Evolutionary conservation across 345 rosid genomes (phyloP).

Genomic region (Geranium rotundifolium): DNA sequence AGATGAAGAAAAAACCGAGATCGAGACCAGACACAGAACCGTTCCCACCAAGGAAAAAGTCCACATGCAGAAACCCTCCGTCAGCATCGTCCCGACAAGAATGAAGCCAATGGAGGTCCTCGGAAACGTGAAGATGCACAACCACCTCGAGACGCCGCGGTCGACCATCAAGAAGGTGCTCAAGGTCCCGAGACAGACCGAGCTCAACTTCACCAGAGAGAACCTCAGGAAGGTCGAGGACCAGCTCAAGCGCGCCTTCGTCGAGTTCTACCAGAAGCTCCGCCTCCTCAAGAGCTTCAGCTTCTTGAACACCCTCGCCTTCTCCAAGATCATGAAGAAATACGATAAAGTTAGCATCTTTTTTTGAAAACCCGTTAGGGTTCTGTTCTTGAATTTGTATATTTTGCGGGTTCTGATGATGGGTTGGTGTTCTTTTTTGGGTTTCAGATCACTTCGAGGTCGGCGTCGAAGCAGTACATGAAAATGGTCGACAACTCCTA

Average conservation of each 20-base stretch:
- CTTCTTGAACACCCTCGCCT: conserved; percentile 60
- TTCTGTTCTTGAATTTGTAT: too few relatives aligned
- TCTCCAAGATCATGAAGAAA: conserved; percentile 56
- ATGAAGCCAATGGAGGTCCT: conserved; percentile 29
- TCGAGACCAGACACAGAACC: conserved; percentile 18
- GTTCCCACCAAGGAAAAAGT: conserved; percentile 17
- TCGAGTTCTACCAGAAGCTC: conserved; percentile 53
- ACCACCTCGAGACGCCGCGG: conserved; percentile 30
- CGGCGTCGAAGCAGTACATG: conserved; percentile 52
- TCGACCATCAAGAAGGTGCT: conserved; percentile 27
- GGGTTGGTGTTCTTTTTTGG: too few relatives aligned
- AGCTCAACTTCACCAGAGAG: conserved; percentile 22
- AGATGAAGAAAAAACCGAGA: conserved; percentile 1
- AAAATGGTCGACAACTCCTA: conserved; percentile 54
- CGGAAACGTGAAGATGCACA: conserved; percentile 36
- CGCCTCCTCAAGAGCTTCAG: conserved; percentile 52
- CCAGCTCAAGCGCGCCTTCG: conserved; percentile 31
- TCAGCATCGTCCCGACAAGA: conserved; percentile 2
- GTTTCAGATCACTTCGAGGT: conserved; percentile 45
- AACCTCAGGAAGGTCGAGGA: conserved; percentile 40
- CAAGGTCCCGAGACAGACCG: conserved; percentile 13
- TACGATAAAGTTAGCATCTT: conserved; percentile 58
- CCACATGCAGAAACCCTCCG: neutral
- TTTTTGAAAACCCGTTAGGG: too few relatives aligned
- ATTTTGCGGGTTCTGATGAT: too few relatives aligned